Base-by-base conservation (phyloP, 2,329 filamentous ascomycete genomes). In the Sarocladium strictum region DNA sequence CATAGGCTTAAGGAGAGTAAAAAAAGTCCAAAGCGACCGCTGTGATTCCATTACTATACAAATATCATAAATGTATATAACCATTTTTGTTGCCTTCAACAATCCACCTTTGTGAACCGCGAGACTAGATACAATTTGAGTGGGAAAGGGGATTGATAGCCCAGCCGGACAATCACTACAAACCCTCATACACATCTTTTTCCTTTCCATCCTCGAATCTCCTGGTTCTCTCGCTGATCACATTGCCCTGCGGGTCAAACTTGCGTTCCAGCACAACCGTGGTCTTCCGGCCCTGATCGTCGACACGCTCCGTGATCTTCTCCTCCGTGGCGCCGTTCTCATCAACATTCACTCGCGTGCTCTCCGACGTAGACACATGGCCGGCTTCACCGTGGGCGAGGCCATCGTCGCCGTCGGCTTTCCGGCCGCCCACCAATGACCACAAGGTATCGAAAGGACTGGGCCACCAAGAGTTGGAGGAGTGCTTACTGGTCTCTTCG, bases 1-100 rank as follows among this genome's bases (percentile, higher is more conserved):
- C 63, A 32, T 69, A 59, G 54, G 38, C n/a, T 21, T 26, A 11
- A n/a, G 15, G 14, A 40, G 47, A 27, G 17, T 2, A 47, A 26
- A 27, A 19, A 23, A 17, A 32, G 7, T n/a, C n/a, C 21, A 29
- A n/a, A 43, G 47, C 27, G 47, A 14, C 35, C 27, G 29, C 47
- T 21, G 6, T 23, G 9, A 21, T 45, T 45, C 26, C 24, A 26
- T 43, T 43, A 15, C 52, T 29, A 43, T 27, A 38, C 38, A 5
- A 53, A 53, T 53, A 12, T 40, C 7, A 40, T 26, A 27, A 19
- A 35, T 35, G 24, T 35, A 12, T 14, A 52, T 24, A 52, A 21
- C 24, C 4, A 29, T 32, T 43, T 43, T 24, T 19, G 7, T 29
- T 12, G 6, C 15, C 10, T 17, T 7, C 40, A 43, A 24, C 10